These are phyloP conservation scores for Candida odintsovae DNA, from an alignment of 805 yeast species.

Conservation along the genomic window DNA sequence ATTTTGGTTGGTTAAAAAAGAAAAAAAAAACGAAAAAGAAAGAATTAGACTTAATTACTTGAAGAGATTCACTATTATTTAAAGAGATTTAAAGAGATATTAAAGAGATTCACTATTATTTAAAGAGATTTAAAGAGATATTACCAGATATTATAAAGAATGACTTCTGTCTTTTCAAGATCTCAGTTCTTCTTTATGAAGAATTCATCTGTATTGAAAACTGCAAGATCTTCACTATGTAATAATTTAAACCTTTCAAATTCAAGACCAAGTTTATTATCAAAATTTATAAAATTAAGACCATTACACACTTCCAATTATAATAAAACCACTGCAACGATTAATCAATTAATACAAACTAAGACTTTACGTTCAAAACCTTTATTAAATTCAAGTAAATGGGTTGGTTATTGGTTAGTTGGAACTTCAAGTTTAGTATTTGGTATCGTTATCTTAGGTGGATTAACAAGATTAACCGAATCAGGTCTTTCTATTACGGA, in stretches of 20 bases:
- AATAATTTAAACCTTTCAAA: constrained; percentile 1
- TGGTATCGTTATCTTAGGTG: constrained; percentile 95
- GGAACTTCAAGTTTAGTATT: constrained; percentile 87
- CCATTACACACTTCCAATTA: neutral
- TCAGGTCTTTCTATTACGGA: constrained; percentile 95
- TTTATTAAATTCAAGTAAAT: constrained; percentile 31
- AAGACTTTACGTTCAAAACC: constrained; percentile 12
- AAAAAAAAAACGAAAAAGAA: neutral
- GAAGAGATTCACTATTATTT: too few relatives aligned
- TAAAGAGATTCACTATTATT: too few relatives aligned
- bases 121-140: too few relatives aligned
- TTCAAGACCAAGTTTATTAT: neutral
- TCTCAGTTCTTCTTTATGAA: constrained; percentile 54
- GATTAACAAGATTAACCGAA: constrained; percentile 90
- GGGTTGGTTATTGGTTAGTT: constrained; percentile 82
- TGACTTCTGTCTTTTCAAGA: constrained; percentile 33
- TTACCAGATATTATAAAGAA: constrained; percentile 2
- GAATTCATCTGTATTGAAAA: constrained; percentile 42
- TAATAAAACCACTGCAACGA: neutral
- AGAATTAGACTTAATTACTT: too few relatives aligned
- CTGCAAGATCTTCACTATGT: constrained; percentile 5
- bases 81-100: too few relatives aligned
- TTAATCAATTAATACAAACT: neutral
- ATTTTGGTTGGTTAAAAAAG: too few relatives aligned
- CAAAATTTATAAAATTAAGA: neutral